Evolutionary conservation across 495 filamentous ascomycete genomes (phyloP).

Genomic region (Aspergillus bridgeri): DNA sequence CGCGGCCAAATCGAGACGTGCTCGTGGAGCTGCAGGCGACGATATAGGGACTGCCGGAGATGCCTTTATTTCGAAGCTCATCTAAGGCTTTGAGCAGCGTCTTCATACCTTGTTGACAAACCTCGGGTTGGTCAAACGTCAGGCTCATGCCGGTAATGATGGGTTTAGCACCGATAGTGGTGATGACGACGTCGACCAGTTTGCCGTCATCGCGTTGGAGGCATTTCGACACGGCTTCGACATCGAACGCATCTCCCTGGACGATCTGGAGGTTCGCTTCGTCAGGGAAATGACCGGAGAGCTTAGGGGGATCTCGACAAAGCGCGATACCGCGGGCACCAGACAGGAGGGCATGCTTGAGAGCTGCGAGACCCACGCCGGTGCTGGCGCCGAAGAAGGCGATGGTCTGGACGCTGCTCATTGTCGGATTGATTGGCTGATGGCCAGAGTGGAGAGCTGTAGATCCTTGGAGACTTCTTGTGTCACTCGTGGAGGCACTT

Average conservation of each 20-base stretch:
- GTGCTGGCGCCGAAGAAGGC: background rate
- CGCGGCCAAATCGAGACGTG: background rate
- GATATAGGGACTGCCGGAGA: background rate
- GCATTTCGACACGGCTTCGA: background rate
- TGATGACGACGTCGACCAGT: background rate
- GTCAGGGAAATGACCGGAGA: background rate
- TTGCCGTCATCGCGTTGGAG: background rate
- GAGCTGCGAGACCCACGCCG: background rate
- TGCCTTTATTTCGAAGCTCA: background rate
- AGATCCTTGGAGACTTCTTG: background rate
- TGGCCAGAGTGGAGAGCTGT: background rate
- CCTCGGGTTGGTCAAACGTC: background rate
- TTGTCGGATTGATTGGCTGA: background rate
- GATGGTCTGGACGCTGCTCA: background rate
- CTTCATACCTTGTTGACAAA: background rate
- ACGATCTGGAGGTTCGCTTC: background rate
- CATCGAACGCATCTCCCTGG: background rate
- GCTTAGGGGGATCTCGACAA: background rate
- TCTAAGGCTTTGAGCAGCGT: background rate
- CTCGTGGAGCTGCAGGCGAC: background rate
- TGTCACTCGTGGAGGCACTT: background rate
- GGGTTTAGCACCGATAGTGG: background rate
- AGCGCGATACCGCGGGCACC: background rate
- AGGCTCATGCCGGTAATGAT: background rate
- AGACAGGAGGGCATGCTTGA: background rate